Conservation (phyloP, 148 eudicot genomes). For the Rhododendron griersonianum region DNA sequence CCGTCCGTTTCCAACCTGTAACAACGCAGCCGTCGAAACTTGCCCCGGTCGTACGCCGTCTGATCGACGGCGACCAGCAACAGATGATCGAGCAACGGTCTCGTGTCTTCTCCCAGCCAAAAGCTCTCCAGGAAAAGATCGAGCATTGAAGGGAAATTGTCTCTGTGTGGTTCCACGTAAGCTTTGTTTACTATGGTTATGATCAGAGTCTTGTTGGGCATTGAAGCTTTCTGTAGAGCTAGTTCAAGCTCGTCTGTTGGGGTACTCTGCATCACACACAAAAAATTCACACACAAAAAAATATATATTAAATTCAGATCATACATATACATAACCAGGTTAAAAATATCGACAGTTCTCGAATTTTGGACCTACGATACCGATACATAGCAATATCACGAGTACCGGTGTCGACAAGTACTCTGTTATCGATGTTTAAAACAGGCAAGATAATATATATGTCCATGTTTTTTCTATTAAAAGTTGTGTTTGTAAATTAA, state of each 20-base stretch:
- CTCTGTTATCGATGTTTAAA: no score
- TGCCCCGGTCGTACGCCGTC: conserved; percentile 63
- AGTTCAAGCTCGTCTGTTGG: conserved; percentile 40
- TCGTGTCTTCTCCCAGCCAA: conserved; percentile 67
- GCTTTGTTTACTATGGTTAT: conserved; percentile 63
- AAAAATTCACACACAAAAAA: background rate
- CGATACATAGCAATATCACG: no score
- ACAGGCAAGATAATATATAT: no score
- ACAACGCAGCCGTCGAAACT: conserved; percentile 52
- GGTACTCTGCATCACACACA: background rate
- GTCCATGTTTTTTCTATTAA: no score
- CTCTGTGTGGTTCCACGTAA: conserved; percentile 29
- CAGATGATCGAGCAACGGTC: conserved; percentile 41
- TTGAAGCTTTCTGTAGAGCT: conserved; percentile 38
- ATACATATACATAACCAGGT: no score
- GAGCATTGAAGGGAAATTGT: conserved; percentile 42
- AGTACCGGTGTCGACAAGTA: no score
- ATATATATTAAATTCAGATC: background rate
- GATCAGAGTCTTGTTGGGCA: conserved; percentile 54
- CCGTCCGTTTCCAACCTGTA: conserved; percentile 54
- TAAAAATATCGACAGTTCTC: no score
- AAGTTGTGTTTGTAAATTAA: no score
- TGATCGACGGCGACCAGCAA: conserved; percentile 68
- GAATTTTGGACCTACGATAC: no score
- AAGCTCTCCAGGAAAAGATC: conserved; percentile 73